phyloP scores from a whole-genome alignment of 192 early-diverging fungal genomes.

The Funneliformis geosporum region DNA sequence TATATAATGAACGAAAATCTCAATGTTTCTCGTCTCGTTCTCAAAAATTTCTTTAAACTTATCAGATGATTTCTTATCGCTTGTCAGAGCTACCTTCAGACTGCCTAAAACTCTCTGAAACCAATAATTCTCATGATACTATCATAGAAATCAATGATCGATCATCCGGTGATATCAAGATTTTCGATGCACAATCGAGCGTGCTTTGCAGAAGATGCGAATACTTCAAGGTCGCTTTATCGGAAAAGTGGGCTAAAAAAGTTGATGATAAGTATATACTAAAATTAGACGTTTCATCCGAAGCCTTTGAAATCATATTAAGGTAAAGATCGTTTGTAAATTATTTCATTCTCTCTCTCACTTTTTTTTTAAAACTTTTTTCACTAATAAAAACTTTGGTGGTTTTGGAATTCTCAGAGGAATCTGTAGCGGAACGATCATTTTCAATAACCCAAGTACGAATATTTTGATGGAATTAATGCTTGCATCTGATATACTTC shows the following conservation, averaged over 20 bases:
- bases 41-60: not conserved
- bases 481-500: slow-evolving; percentile 14
- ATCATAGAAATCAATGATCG: slow-evolving; percentile 16
- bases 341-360: not conserved
- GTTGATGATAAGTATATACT: slow-evolving; percentile 18
- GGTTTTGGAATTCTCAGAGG: not conserved
- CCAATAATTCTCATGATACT: not conserved
- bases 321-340: not conserved
- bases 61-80: not conserved
- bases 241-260: slow-evolving; percentile 15
- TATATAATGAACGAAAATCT: not conserved
- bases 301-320: slow-evolving; percentile 18
- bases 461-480: slow-evolving; percentile 7
- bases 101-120: not conserved
- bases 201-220: slow-evolving; percentile 10
- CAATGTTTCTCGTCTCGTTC: not conserved
- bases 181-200: slow-evolving; percentile 11
- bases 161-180: not conserved
- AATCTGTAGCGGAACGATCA: not conserved
- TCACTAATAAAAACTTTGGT: not conserved
- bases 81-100: not conserved
- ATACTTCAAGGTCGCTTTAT: slow-evolving; percentile 19
- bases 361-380: not conserved
- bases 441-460: not conserved
- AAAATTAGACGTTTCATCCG: not conserved